phyloP scores from a whole-genome alignment of 2,329 filamentous ascomycete genomes.

The Clonostachys rhizophaga region DNA sequence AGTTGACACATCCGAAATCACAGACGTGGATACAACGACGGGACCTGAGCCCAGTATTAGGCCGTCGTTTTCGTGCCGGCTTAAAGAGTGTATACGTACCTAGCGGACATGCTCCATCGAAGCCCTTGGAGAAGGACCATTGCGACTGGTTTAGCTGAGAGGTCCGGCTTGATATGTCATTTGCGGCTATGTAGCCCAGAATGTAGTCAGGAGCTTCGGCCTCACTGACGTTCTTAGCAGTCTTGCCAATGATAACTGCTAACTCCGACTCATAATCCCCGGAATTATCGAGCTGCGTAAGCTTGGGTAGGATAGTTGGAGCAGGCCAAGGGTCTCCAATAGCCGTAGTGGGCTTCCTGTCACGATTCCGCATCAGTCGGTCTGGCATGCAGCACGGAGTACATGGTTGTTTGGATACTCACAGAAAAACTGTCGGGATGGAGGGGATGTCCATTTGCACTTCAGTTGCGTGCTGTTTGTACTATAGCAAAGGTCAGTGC shows the following conservation, averaged over 20 bases:
- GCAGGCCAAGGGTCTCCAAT: slow-evolving; percentile 49
- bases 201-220: slow-evolving; percentile 53
- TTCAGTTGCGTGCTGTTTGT: slow-evolving; percentile 34
- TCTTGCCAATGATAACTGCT: slow-evolving; percentile 47
- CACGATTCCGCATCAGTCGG: neutral
- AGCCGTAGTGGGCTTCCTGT: slow-evolving; percentile 44
- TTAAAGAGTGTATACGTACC: slow-evolving; percentile 2
- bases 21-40: slow-evolving; percentile 36
- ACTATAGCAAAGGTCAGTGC: slow-evolving; percentile 10
- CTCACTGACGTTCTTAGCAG: slow-evolving; percentile 48
- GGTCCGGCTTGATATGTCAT: slow-evolving; percentile 58
- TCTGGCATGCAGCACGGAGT: no score
- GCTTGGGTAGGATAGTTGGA: slow-evolving; percentile 45
- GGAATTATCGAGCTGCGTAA: slow-evolving; percentile 39
- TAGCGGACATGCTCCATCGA: slow-evolving; percentile 50
- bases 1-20: slow-evolving; percentile 32
- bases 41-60: slow-evolving; percentile 27
- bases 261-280: slow-evolving; percentile 58
- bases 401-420: slow-evolving; percentile 2
- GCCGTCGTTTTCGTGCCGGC: neutral
- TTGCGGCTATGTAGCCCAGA: slow-evolving; percentile 58
- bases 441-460: slow-evolving; percentile 45
- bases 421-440: slow-evolving; percentile 52
- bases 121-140: slow-evolving; percentile 54
- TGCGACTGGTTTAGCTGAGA: slow-evolving; percentile 49